phyloP scores from a whole-genome alignment of 2,329 filamentous ascomycete species.

The Microsporum canis region DNA sequence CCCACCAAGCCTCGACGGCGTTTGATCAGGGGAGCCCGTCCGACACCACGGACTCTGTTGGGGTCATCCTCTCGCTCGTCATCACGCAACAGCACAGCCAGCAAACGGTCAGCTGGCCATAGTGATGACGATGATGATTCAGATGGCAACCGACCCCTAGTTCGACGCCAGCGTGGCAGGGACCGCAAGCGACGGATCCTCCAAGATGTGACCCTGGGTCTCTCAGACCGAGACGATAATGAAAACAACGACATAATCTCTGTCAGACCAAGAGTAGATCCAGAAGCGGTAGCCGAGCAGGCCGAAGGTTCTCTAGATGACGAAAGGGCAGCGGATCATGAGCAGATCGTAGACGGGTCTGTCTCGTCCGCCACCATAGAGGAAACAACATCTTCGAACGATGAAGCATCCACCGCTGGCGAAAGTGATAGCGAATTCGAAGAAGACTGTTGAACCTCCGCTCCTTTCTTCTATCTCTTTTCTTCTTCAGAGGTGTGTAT shows the following conservation, averaged over 20 bases:
- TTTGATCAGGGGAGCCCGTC: conserved; percentile 8
- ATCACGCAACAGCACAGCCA: conserved; percentile 32
- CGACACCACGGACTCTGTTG: conserved; percentile 21
- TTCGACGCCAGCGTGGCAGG: conserved; percentile 10
- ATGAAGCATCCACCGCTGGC: not conserved
- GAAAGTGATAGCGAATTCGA: conserved; percentile 6
- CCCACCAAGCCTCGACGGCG: conserved; percentile 14
- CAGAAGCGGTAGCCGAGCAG: conserved; percentile 7
- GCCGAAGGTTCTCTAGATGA: not conserved
- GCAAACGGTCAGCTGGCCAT: conserved; percentile 33
- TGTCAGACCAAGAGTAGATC: conserved; percentile 9
- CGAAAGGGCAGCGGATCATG: not conserved
- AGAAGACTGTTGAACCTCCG: not conserved
- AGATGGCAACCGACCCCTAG: conserved; percentile 3
- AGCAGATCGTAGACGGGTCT: not conserved
- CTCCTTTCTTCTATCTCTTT: not conserved
- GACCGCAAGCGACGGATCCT: conserved; percentile 14
- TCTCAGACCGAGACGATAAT: conserved; percentile 9
- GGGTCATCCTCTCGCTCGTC: conserved; percentile 31
- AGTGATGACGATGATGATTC: conserved; percentile 26
- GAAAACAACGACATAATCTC: conserved; percentile 9
- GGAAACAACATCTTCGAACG: not conserved
- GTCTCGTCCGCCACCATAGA: not conserved
- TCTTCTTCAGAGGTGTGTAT: not conserved
- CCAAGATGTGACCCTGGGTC: conserved; percentile 13